Conservation (phyloP, 2,329 filamentous ascomycete species). For the Xylariaceae sp. region DNA sequence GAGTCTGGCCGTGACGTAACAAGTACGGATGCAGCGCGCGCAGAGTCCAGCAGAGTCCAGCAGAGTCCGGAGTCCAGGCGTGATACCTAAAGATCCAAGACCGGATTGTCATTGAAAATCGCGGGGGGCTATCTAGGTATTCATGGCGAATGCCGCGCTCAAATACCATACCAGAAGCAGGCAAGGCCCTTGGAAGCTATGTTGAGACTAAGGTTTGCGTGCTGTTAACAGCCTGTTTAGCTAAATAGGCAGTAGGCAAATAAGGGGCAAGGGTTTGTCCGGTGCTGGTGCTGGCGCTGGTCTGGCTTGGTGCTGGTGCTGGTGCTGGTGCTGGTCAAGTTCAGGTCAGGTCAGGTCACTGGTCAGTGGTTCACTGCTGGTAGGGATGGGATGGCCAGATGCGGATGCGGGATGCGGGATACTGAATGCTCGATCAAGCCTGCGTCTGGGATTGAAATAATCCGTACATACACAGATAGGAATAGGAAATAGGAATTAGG, state of each 20-base stretch:
- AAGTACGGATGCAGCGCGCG: conserved; percentile 23
- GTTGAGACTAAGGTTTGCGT: conserved; percentile 2
- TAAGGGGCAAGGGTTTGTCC: conserved; percentile 12
- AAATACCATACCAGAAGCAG: conserved; percentile 3
- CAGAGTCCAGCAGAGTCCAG: neutral
- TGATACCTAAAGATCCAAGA: conserved; percentile 13
- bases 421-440: too few relatives aligned
- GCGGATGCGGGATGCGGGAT: neutral
- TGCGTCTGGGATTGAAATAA: too few relatives aligned
- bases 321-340: too few relatives aligned
- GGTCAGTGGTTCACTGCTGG: too few relatives aligned
- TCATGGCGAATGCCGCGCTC: conserved; percentile 8
- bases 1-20: conserved; percentile 15
- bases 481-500: neutral
- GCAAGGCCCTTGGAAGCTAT: neutral
- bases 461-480: too few relatives aligned
- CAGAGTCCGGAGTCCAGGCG: too few relatives aligned
- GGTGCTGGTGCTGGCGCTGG: neutral
- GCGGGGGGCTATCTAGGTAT: conserved; percentile 2
- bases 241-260: conserved; percentile 4
- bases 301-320: too few relatives aligned
- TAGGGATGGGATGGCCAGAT: neutral
- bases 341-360: too few relatives aligned
- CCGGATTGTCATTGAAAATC: conserved; percentile 17
- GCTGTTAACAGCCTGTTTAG: neutral